A percentile compares a stretch with the other conserved stretches of the same genome.
Evolutionary conservation across 2,329 filamentous ascomycete genomes (phyloP).

Genomic region (Penicillium sp.): DNA sequence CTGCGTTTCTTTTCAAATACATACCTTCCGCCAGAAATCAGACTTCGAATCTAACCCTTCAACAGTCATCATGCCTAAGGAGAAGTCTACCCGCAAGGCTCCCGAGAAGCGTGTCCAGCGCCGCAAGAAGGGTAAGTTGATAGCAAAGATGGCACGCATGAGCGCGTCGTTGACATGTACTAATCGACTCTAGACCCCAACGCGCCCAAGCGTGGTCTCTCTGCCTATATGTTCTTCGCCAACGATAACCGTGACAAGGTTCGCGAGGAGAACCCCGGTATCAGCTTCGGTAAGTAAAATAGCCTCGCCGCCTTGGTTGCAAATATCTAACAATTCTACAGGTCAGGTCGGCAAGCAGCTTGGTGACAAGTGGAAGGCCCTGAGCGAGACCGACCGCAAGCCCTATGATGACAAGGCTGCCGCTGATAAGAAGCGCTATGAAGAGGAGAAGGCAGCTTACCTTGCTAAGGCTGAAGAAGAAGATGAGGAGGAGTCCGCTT

Average conservation of each 20-base stretch:
- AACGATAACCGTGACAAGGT: conserved; percentile 99
- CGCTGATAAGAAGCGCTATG: conserved; percentile 97
- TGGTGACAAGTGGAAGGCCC: conserved; percentile 97
- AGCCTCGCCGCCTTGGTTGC: neutral
- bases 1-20: neutral
- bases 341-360: conserved; percentile 97
- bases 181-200: conserved; percentile 71
- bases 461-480: conserved; percentile 60
- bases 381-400: conserved; percentile 85
- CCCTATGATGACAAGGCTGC: conserved; percentile 98
- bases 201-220: conserved; percentile 98
- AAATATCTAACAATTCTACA: conserved; percentile 37
- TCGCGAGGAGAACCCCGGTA: conserved; percentile 95
- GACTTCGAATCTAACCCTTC: neutral
- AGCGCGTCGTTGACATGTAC: conserved; percentile 7
- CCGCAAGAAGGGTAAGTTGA: conserved; percentile 68
- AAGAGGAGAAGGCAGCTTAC: conserved; percentile 95
- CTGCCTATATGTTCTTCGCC: conserved; percentile 99
- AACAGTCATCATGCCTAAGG: conserved; percentile 64
- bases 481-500: conserved; percentile 54
- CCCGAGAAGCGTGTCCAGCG: conserved; percentile 59
- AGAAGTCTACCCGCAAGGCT: conserved; percentile 62
- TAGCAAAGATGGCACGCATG: neutral
- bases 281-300: conserved; percentile 73
- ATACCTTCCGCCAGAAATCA: neutral